Base-by-base conservation (phyloP, 768 basidiomycete species). In the Trametes coccinea region DNA sequence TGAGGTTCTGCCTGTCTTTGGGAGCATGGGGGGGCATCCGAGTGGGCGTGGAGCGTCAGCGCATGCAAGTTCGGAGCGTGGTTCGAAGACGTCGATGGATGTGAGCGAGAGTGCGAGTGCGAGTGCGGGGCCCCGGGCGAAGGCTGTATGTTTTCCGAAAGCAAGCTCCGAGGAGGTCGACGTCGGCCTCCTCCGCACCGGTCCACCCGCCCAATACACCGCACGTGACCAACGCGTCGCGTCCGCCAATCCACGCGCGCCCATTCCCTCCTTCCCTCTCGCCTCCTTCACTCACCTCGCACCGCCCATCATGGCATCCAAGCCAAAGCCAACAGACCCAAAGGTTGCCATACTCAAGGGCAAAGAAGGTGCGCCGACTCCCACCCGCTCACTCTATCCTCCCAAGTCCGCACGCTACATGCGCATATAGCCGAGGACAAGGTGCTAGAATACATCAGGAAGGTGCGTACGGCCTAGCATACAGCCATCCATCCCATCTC, bases 401-500 rank as follows among this genome's bases (percentile, higher is more conserved):
- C 30, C 30, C 9, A 56, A 11, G 5, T 29, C 37, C 56, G 45
- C 62, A 41, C 27, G 10, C 56, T 22, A 33, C 39, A 30, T 14
- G 40, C 11, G 17, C 13, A 13, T 14, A 47, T 56, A 90, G 90
- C 90, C 44, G 90, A 93, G 73, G 87, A 89, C 67, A 82, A 79
- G 61, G 80, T 95, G 4, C 74, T 93, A 49, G 84, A 89, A 62
- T 95, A 95, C 73, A 76, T 95, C 69, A 91, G 87, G 79, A 78
- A 75, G 75, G 93, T 90, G 55, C 59, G 64, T 52, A 33, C 4
- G n/a, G 5, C 6, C 52, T 14, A 29, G 43, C 65, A 56, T 63
- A 71, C 56, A 58, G 60, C 29, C 14, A 10, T 31, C 14, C 51
- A 48, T 37, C 53, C 5, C 44, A 9, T 39, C 17, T 57, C 43